Base-by-base conservation (phyloP, 257 asterid species). In the Anisodus tanguticus region DNA sequence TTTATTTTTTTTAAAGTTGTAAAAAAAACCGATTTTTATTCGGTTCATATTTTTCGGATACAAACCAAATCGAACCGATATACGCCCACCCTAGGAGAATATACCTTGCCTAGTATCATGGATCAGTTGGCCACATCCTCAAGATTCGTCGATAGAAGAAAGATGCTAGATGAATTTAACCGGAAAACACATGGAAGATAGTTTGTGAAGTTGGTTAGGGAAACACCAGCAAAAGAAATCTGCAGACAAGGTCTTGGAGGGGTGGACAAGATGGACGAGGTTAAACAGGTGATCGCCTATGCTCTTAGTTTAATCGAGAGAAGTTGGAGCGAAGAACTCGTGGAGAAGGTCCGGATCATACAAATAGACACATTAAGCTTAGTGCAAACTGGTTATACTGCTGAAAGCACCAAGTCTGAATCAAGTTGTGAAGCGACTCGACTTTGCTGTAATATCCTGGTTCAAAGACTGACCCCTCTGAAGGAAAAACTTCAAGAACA, bases 391-490 rank as follows among this genome's bases (percentile, higher is more conserved):
- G 97, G 97, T 45, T 59, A 83, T 77, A 93, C 97, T 6, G 90
- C 91, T 51, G 97, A 91, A 16, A 93, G 97, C 91, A 93, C 97
- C 7, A 90, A 96, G 12, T 93, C 97, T 4, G 97, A 93, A 85
- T 90, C 97, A 60, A 92, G 97, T 79, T 93, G 97, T 77, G 97
- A 90, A 86, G 97, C 97, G 5, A 94, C 86, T 64, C 88, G 92
- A 84, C 82, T 91, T 47, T 93, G 97, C 89, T 93, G 97, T 83
- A 80, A 86, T 68, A 78, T 88, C 37, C 87, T 93, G 91, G 95
- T 92, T 43, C 93, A 92, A 85, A 84, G 95, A 82, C 83, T 92
- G 26, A 41, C 69, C 17, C 89, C 92, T 45, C 90, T 93, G 15
- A 89, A 86, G 89, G 63, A 86, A 57, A 87, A 83, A 83, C 81